These are phyloP conservation scores for Fusarium ramigenum DNA, from an alignment of 2,329 filamentous ascomycete genomes.

Conservation along the genomic window DNA sequence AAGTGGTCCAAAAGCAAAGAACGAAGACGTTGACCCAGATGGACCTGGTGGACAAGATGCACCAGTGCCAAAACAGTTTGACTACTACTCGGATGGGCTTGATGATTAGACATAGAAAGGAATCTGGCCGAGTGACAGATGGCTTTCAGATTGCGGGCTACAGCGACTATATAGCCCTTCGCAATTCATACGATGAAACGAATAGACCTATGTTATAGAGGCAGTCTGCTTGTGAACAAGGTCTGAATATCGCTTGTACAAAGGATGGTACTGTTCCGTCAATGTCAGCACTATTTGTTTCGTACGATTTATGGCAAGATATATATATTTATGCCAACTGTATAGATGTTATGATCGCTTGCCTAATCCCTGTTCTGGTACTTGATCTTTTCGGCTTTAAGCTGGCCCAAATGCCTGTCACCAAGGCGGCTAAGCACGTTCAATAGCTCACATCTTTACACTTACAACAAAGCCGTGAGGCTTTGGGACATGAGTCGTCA, in stretches of 20 bases:
- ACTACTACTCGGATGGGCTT: conserved; percentile 48
- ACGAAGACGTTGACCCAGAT: conserved; percentile 42
- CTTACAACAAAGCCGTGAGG: neutral
- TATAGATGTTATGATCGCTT: no score
- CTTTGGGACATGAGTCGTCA: neutral
- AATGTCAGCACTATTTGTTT: neutral
- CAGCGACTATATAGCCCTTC: neutral
- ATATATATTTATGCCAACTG: neutral
- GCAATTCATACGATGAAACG: neutral
- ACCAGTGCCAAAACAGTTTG: conserved; percentile 45
- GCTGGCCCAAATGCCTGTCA: neutral
- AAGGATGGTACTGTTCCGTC: neutral
- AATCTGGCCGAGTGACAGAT: neutral
- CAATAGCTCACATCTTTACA: neutral
- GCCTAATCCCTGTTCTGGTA: neutral
- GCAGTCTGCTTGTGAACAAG: neutral
- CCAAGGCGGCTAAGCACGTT: neutral
- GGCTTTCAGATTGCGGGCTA: neutral
- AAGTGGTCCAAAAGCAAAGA: neutral
- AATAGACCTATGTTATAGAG: no score
- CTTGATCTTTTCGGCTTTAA: neutral
- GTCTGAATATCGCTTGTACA: neutral
- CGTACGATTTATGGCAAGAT: neutral
- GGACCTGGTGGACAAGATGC: conserved; percentile 38
- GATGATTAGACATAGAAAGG: conserved; percentile 19